These are phyloP conservation scores for Haemoproteus tartakovskyi DNA, from an alignment of 169 alveolate species.

Conservation along the genomic window DNA sequence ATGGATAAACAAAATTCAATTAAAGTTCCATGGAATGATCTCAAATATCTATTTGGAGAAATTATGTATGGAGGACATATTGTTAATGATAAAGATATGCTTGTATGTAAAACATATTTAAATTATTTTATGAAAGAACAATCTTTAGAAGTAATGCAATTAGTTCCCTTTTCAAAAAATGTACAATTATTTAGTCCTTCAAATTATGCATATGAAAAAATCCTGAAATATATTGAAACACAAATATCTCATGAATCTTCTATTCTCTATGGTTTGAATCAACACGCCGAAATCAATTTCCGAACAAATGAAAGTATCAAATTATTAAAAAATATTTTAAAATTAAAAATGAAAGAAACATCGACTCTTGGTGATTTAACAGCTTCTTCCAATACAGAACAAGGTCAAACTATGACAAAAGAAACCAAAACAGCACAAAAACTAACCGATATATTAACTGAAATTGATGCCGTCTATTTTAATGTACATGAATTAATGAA, in stretches of 20 bases:
- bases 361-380: constrained; percentile 52
- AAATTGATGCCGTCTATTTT: constrained; percentile 42
- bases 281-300: constrained; percentile 63
- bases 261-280: constrained; percentile 49
- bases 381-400: no score
- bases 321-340: constrained; percentile 43
- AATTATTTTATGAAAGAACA: constrained; percentile 91
- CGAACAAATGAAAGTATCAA: constrained; percentile 64
- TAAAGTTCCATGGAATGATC: constrained; percentile 97
- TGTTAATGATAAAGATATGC: constrained; percentile 94
- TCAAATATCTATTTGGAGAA: constrained; percentile 95
- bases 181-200: constrained; percentile 45
- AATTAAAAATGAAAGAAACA: constrained; percentile 42
- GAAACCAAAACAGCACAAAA: constrained; percentile 28
- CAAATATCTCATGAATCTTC: constrained; percentile 47
- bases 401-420: constrained; percentile 48
- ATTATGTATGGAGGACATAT: constrained; percentile 99
- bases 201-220: constrained; percentile 56
- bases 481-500: constrained; percentile 47
- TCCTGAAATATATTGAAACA: constrained; percentile 57
- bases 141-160: constrained; percentile 91
- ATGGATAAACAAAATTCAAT: constrained; percentile 84
- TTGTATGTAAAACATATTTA: constrained; percentile 88
- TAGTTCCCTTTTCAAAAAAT: constrained; percentile 84
- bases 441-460: constrained; percentile 27